Conservation (phyloP, 169 alveolate genomes). For the Perkinsus olseni region DNA sequence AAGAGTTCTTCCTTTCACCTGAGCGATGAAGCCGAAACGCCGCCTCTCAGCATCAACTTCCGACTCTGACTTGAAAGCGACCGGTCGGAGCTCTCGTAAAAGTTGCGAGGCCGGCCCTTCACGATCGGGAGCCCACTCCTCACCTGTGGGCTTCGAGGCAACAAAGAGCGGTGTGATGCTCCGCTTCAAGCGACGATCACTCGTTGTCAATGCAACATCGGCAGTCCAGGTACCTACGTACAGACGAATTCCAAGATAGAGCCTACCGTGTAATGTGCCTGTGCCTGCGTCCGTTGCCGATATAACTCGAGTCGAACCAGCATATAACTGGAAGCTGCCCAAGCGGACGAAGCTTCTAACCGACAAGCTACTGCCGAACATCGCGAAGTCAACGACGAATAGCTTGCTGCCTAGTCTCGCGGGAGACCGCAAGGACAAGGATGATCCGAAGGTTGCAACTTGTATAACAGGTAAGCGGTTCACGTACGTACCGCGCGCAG, state of each 20-base stretch:
- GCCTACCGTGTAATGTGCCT: not conserved
- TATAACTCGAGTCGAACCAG: not conserved
- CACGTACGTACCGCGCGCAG: too few relatives aligned
- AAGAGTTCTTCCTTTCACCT: not conserved
- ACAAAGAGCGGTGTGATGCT: not conserved
- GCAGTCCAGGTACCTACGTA: conserved; percentile 10
- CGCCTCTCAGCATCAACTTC: not conserved
- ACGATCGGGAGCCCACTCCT: not conserved
- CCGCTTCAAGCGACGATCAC: not conserved
- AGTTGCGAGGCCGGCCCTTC: not conserved
- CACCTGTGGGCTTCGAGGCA: not conserved
- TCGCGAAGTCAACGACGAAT: not conserved
- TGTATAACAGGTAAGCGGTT: too few relatives aligned
- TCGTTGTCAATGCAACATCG: not conserved
- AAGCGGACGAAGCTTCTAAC: not conserved
- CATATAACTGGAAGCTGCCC: not conserved
- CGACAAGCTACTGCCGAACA: not conserved
- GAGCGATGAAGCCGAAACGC: conserved; percentile 7
- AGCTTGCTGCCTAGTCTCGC: too few relatives aligned
- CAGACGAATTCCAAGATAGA: too few relatives aligned
- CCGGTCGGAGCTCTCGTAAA: not conserved
- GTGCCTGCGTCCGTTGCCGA: not conserved
- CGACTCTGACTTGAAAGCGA: not conserved
- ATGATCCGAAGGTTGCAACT: too few relatives aligned
- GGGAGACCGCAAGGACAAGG: too few relatives aligned